Base-by-base conservation (phyloP, 768 basidiomycete genomes). In the Serendipita sp. region DNA sequence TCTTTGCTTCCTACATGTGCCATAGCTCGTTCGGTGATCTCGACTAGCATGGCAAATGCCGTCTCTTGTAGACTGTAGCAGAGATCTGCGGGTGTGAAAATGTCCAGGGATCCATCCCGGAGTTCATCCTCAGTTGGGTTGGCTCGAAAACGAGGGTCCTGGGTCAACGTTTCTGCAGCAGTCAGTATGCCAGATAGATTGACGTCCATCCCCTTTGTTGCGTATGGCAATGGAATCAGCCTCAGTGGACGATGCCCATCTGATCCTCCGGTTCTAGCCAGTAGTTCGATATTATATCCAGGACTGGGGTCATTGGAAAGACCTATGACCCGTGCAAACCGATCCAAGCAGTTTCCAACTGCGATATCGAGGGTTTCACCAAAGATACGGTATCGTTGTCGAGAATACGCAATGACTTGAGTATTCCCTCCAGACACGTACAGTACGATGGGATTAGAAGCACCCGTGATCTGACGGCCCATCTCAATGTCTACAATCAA, bases 371-470 rank as follows among this genome's bases (percentile, higher is more conserved):
- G 79, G 1, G 96, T 98, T 74, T 99, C 96, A 16, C 96, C 96
- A 70, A 99, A 99, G 64, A 99, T 99, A 44, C 96, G 83, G 72
- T 99, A 99, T 65, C 93, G 83, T 72, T 98, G 93, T 64, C 88
- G 86, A 22, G 94, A 98, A 72, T 99, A 99, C 1, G 96, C 96
- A 68, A 99, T 98, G 16, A 99, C 94, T 73, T 99, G 96, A 0
- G 96, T 98, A 73, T 99, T 99, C 2, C 96, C 96, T 13, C 96
- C 96, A 0, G 96, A 98, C 20, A 99, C 96, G 70, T 99, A 99
- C 38, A 98, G 82, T 3, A 98, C 93, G 68, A 99, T 85, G 1
- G 96, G 96, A 69, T 98, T 93, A 64, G 85, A 84, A 3, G 96
- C 94, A 51, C 86, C 87, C 2, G 96, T 98, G 66, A 99, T 89